Percentiles rank a stretch among this genome's conserved stretches.
Evolutionary conservation across 495 filamentous ascomycete species (phyloP).

Genomic region (Physcia stellaris): DNA sequence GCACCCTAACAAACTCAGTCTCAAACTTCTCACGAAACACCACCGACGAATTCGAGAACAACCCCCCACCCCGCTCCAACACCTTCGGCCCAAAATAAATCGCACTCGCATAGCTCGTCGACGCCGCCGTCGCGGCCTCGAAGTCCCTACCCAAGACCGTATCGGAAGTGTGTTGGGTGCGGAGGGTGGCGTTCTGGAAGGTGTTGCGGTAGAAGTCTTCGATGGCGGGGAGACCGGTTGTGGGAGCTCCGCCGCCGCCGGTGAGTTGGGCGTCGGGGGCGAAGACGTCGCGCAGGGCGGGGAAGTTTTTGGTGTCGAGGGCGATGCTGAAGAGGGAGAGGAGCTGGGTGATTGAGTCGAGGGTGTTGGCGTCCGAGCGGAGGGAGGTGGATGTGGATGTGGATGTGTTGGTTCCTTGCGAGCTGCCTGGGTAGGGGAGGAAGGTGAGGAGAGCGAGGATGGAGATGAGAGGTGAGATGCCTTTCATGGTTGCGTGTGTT

Average conservation of each 20-base stretch:
- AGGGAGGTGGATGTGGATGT: neutral
- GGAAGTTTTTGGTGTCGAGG: slow-evolving; percentile 2
- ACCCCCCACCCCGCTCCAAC: neutral
- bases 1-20: neutral
- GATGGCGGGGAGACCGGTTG: neutral
- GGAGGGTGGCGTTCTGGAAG: slow-evolving; percentile 1
- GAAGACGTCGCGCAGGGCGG: neutral
- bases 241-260: neutral
- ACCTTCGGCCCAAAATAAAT: neutral
- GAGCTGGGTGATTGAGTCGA: slow-evolving; percentile 2
- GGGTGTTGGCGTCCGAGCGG: neutral
- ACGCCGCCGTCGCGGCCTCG: neutral
- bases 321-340: slow-evolving; percentile 2
- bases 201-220: slow-evolving; percentile 1
- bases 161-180: neutral
- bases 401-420: neutral
- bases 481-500: no score
- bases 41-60: neutral
- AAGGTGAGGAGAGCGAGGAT: neutral
- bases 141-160: slow-evolving; percentile 1
- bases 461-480: neutral
- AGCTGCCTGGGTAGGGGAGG: neutral
- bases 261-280: neutral
- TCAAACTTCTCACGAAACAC: neutral
- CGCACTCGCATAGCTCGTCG: neutral